These are phyloP conservation scores for Coprinopsis cinerea DNA, from an alignment of 768 basidiomycete species.

Conservation along the genomic window DNA sequence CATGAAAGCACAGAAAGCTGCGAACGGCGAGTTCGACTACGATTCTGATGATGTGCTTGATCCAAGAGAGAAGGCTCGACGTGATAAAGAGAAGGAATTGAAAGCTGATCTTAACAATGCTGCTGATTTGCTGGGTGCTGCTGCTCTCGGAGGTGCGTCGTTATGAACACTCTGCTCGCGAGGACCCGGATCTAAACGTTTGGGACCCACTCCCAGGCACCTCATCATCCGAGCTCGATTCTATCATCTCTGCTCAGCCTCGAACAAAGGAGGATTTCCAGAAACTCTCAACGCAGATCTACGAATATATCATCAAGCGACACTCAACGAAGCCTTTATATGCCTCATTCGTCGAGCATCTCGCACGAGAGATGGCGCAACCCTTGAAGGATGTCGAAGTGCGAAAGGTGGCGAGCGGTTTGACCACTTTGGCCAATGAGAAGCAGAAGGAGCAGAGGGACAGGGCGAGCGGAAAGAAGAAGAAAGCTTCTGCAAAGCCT, in stretches of 20 bases:
- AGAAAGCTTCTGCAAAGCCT: constrained; percentile 81
- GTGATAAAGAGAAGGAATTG: constrained; percentile 77
- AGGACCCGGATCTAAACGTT: neutral
- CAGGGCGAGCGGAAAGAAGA: constrained; percentile 75
- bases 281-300: constrained; percentile 64
- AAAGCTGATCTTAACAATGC: constrained; percentile 85
- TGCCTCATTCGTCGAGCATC: constrained; percentile 75
- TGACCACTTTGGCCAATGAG: constrained; percentile 89
- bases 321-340: constrained; percentile 84
- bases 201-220: constrained; percentile 38
- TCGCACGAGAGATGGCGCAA: constrained; percentile 66
- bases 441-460: constrained; percentile 91
- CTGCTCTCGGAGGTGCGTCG: constrained; percentile 54
- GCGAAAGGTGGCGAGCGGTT: constrained; percentile 76
- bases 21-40: constrained; percentile 46
- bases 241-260: constrained; percentile 71
- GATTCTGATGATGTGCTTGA: constrained; percentile 74
- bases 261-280: constrained; percentile 88
- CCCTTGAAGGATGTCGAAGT: constrained; percentile 89
- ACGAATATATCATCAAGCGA: constrained; percentile 68
- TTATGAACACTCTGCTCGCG: neutral
- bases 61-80: constrained; percentile 69
- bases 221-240: constrained; percentile 62
- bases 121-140: constrained; percentile 71
- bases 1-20: constrained; percentile 44